Evolutionary conservation across 257 asterid species (phyloP).

Genomic region (Ilex aquifolium): DNA sequence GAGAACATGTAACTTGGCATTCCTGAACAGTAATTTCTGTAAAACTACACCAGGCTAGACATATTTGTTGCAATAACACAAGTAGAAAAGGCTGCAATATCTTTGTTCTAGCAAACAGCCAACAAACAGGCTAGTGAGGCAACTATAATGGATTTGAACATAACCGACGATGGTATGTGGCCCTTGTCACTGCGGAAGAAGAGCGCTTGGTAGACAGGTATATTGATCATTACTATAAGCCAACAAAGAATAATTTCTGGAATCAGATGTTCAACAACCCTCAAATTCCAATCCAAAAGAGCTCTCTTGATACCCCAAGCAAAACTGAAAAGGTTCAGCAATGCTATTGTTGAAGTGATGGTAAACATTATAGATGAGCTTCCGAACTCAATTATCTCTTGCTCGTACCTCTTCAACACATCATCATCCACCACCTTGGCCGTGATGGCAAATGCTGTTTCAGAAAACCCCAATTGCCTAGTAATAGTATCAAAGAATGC

Average conservation of each 20-base stretch:
- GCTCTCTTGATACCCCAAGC: constrained; percentile 33
- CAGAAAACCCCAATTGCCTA: constrained; percentile 42
- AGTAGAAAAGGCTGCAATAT: too few species aligned
- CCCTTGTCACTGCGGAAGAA: constrained; percentile 36
- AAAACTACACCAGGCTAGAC: too few species aligned
- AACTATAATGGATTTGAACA: constrained; percentile 23
- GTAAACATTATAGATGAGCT: constrained; percentile 40
- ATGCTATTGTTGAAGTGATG: constrained; percentile 41
- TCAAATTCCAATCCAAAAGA: constrained; percentile 1
- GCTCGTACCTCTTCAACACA: constrained; percentile 38
- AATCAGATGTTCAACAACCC: constrained; percentile 8
- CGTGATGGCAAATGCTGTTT: constrained; percentile 41
- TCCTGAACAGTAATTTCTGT: too few species aligned
- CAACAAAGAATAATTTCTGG: constrained; percentile 28
- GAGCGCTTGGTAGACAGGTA: constrained; percentile 37
- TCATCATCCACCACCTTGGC: constrained; percentile 52
- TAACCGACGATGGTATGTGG: constrained; percentile 19
- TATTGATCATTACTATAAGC: constrained; percentile 14
- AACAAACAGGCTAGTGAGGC: constrained; percentile 21
- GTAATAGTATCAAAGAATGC: constrained; percentile 43
- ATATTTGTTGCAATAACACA: too few species aligned
- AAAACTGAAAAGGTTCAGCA: constrained; percentile 45
- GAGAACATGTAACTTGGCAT: too few species aligned
- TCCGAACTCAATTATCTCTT: constrained; percentile 58
- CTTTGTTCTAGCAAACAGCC: constrained; percentile 5